Evolutionary conservation across 345 rosid species (phyloP), one percentile per base, ranked within the genome.

Genomic region (Bruguiera sexangula): DNA sequence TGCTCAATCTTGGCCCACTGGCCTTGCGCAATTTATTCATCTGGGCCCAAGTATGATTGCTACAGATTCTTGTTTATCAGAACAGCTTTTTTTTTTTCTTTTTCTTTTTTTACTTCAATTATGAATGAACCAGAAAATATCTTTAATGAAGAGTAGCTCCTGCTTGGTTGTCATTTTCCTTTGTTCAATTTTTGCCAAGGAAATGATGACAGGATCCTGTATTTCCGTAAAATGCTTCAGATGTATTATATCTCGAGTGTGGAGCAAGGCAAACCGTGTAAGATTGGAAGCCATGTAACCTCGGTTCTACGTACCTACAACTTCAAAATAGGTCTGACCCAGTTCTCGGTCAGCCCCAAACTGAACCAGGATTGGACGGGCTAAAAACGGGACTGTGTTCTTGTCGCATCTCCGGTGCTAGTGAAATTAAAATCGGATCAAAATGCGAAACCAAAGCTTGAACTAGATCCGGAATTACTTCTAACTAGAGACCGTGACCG

Each of bases 91-190:
- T 18, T 27, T 34, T 34, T 5, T 39, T 8, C 10, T 39, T 10
- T 10, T 39, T 34, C 10, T 2, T 9, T 39, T 10, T 39, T 29
- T 15, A 68, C 30, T 65, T 76, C 72, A 71, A 76, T 71, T 71
- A 76, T 76, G 67, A 46, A 50, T 62, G 24, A 54, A 31, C 55
- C 16, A 10, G 1, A 46, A 27, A 55, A 73, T 67, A 65, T 6
- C 56, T 76, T 48, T 31, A 66, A 63, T 62, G 48, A 62, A 34
- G 37, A 55, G 16, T 8, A 10, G 19, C 48, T 55, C 43, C 51
- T 8, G 27, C 6, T 6, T 9, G 29, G 53, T 57, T 68, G 63
- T 76, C 73, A 71, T 56, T 7, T 43, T n/a, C 67, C n/a, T 54
- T 43, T 69, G 59, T 9, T 27, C 30, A 24, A 39, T 27, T 63